Evolutionary conservation across 1,284 basidiomycete genomes (phyloP).

Genomic region (Ceraceosorus guamensis): DNA sequence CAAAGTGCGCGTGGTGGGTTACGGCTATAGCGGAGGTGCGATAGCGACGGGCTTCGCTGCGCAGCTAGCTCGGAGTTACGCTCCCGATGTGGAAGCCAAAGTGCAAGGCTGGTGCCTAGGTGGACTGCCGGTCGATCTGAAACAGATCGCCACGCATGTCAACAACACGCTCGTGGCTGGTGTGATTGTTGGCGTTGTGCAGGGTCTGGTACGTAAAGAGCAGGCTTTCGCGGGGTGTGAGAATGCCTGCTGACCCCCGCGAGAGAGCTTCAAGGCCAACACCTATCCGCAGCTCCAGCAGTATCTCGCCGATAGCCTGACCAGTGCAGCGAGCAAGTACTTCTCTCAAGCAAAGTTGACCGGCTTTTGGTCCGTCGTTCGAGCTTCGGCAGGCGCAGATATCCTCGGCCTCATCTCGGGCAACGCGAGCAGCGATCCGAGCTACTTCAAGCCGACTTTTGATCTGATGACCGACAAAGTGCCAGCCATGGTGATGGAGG

Average conservation of each 20-base stretch:
- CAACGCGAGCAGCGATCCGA: background rate
- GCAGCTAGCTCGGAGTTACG: slow-evolving; percentile 23
- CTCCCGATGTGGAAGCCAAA: slow-evolving; percentile 19
- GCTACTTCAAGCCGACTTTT: slow-evolving; percentile 15
- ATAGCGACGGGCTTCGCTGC: slow-evolving; percentile 38
- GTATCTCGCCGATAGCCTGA: slow-evolving; percentile 25
- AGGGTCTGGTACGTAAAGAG: slow-evolving; percentile 14
- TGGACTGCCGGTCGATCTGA: slow-evolving; percentile 32
- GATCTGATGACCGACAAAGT: slow-evolving; percentile 10
- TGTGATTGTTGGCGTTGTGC: slow-evolving; percentile 27
- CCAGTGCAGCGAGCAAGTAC: slow-evolving; percentile 14
- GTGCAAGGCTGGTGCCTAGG: slow-evolving; percentile 34
- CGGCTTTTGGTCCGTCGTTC: slow-evolving; percentile 24
- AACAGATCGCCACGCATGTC: slow-evolving; percentile 17
- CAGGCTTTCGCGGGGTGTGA: too few relatives aligned
- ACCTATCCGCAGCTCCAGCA: slow-evolving; percentile 23
- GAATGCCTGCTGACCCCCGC: too few relatives aligned
- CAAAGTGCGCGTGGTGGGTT: slow-evolving; percentile 19
- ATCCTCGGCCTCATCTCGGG: slow-evolving; percentile 17
- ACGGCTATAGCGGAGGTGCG: slow-evolving; percentile 42
- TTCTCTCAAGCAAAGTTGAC: slow-evolving; percentile 13
- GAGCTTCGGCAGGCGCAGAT: slow-evolving; percentile 5
- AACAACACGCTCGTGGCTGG: slow-evolving; percentile 26
- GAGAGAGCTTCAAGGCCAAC: slow-evolving; percentile 7
- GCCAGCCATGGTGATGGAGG: slow-evolving; percentile 12